phyloP scores from a whole-genome alignment of 2,329 filamentous ascomycete species.

The Colletotrichum noveboracense region DNA sequence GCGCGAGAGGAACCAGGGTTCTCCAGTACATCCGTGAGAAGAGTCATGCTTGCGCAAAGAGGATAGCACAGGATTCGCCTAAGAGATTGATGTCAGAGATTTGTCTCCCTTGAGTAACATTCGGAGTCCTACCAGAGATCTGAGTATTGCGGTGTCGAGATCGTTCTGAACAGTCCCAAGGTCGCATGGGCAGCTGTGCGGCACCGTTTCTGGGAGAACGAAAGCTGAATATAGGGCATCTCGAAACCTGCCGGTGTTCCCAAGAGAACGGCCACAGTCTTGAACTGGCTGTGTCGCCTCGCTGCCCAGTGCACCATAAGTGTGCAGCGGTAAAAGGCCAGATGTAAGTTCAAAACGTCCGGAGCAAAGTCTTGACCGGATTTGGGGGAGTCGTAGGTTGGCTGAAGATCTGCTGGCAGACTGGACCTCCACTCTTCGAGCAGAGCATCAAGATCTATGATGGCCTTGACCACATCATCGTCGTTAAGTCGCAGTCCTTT shows the following conservation, averaged over 20 bases:
- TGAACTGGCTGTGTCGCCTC: not conserved
- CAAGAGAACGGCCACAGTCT: not conserved
- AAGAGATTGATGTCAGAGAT: not conserved
- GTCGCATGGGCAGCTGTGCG: slow-evolving; percentile 11
- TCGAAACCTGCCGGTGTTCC: not conserved
- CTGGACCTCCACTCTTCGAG: slow-evolving; percentile 15
- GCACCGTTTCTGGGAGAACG: slow-evolving; percentile 12
- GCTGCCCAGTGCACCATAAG: slow-evolving; percentile 18
- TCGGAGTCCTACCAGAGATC: slow-evolving; percentile 7
- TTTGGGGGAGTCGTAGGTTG: not conserved
- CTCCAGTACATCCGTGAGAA: slow-evolving; percentile 18
- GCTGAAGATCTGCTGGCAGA: slow-evolving; percentile 2
- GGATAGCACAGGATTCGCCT: slow-evolving; percentile 20
- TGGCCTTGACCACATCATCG: slow-evolving; percentile 2
- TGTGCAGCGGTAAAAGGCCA: slow-evolving; percentile 12
- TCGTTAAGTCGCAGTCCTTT: slow-evolving; percentile 8
- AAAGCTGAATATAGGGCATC: slow-evolving; percentile 3
- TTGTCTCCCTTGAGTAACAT: not conserved
- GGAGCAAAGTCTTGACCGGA: not conserved
- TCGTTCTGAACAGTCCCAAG: not conserved
- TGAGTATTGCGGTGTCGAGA: slow-evolving; percentile 6
- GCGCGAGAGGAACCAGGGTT: not conserved
- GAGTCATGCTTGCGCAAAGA: slow-evolving; percentile 9
- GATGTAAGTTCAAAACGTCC: slow-evolving; percentile 12
- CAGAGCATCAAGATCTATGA: slow-evolving; percentile 12